Conservation (phyloP, 129 eudicot species). For the Scalesia atractyloides region DNA sequence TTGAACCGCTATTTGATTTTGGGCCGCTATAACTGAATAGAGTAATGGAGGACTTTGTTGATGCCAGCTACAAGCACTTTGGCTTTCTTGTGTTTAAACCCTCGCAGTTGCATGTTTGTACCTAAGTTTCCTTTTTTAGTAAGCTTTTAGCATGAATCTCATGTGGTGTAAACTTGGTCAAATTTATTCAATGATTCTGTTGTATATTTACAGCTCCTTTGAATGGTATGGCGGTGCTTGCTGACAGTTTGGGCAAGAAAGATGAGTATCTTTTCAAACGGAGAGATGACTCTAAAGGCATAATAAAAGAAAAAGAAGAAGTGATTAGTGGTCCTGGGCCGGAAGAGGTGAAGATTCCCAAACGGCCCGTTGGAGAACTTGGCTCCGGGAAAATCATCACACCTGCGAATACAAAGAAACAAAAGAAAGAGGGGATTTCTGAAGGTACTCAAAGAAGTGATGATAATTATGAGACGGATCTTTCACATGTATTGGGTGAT, state of each 20-base stretch:
- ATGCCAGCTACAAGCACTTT: conserved; percentile 1
- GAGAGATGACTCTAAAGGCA: conserved; percentile 56
- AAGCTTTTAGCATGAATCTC: background rate
- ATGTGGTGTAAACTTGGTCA: conserved; percentile 3
- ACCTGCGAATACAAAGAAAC: conserved; percentile 49
- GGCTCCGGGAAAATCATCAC: conserved; percentile 24
- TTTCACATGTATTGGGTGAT: background rate
- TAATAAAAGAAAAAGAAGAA: conserved; percentile 22
- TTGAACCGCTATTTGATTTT: no score
- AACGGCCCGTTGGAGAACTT: conserved; percentile 57
- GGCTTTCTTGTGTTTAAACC: background rate
- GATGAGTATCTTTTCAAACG: conserved; percentile 56
- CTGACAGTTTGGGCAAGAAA: conserved; percentile 76
- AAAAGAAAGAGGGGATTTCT: conserved; percentile 40
- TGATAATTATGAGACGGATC: background rate
- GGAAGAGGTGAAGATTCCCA: conserved; percentile 41
- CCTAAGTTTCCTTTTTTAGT: background rate
- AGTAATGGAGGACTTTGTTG: conserved; percentile 1
- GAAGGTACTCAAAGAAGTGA: conserved; percentile 24
- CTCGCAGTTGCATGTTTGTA: background rate
- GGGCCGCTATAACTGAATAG: no score
- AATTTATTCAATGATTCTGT: conserved; percentile 18
- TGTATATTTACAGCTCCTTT: conserved; percentile 67
- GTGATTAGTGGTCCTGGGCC: no score
- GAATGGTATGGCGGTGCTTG: conserved; percentile 76